phyloP scores from a whole-genome alignment of 345 rosid species.

The Eucalyptus cloeziana region DNA sequence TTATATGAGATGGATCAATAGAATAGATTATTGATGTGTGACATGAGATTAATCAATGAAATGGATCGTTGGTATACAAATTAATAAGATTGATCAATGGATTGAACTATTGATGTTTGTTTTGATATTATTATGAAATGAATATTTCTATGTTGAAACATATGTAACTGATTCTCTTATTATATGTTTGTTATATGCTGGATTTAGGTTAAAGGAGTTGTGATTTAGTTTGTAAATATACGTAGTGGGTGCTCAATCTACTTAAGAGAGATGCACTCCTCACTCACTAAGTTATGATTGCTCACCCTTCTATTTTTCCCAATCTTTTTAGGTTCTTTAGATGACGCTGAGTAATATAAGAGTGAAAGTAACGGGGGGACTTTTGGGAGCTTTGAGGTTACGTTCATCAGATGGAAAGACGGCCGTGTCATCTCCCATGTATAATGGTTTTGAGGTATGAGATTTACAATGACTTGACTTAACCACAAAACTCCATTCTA shows the following conservation, averaged over 20 bases:
- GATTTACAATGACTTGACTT: background rate
- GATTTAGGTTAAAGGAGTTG: background rate
- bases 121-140: no score
- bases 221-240: background rate
- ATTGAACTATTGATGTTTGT: no score
- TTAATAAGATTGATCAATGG: background rate
- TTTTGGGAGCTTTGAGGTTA: background rate
- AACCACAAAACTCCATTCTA: background rate
- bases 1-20: no score
- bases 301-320: background rate
- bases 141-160: background rate
- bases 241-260: rapidly evolving
- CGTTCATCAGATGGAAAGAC: background rate
- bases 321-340: no score
- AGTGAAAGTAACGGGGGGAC: background rate
- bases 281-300: no score
- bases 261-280: background rate
- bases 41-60: no score
- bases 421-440: rapidly evolving
- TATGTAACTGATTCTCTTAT: no score
- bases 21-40: background rate
- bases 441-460: background rate
- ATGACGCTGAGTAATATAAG: background rate
- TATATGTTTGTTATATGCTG: no score
- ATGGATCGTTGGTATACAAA: no score